Base-by-base conservation (phyloP, 345 rosid genomes). In the Citrus hindsii region DNA sequence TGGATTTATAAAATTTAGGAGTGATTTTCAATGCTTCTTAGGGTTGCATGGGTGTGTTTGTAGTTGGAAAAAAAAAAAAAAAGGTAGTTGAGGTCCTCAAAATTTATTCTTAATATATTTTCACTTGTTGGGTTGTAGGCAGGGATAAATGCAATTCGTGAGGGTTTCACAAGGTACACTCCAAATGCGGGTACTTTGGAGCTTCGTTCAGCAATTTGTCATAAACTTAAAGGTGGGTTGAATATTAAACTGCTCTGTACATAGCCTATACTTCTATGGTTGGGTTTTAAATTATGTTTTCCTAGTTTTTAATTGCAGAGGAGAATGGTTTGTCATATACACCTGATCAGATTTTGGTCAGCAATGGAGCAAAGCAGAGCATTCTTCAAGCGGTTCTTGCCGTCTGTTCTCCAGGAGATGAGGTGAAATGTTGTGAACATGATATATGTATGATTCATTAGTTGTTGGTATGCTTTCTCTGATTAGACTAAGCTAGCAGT, bases 311-410 rank as follows among this genome's bases (percentile, higher is more conserved):
- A 19, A 74, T 75, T 79, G 18, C 79, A 96, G 98, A 90, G 90
- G 99, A 94, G 86, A 96, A 96, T 74, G 98, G 98, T 70, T 46
- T 94, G 63, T 70, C 92, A 30, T 96, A 96, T 83, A 75, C 90
- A 1, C 97, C 98, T 32, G 91, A 96, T 78, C 94, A 96, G 82
- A 87, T 96, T 77, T 76, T 94, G 78, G 97, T 96, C 73, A 96
- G 99, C 77, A 96, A 96, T 84, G 98, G 99, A 76, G 99, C 99
- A 56, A 96, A 96, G 82, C 99, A 96, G 85, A 71, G 95, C 78
- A 76, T 83, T 67, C 70, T 85, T 71, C 98, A 96, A 85, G 98
- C 99, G 16, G 24, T 30, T 56, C 63, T 91, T 78, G 99, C 99
- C 5, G 98, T 94, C 80, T 96, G 98, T 82, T 89, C 94, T 28